phyloP scores from a whole-genome alignment of 306 rosid genomes.

The Argentina anserina region DNA sequence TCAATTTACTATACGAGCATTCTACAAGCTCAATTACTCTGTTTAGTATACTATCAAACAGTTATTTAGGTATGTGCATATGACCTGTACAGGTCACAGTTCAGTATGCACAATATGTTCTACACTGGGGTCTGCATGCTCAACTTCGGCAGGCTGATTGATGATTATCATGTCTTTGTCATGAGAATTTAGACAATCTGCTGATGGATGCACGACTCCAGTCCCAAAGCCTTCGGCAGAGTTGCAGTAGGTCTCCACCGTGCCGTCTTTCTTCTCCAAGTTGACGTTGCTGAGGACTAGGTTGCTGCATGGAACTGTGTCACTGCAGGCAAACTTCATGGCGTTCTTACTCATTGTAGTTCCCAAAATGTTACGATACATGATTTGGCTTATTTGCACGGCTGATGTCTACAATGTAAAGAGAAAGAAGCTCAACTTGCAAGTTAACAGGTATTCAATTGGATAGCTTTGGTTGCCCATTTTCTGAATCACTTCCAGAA shows the following conservation, averaged over 20 bases:
- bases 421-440: background rate
- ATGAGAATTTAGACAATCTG: conserved; percentile 75
- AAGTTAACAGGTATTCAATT: background rate
- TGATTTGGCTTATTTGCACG: conserved; percentile 63
- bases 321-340: conserved; percentile 87
- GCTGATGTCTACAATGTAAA: conserved; percentile 61
- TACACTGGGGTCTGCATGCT: conserved; percentile 22
- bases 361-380: conserved; percentile 74
- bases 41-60: conserved; percentile 31
- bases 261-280: conserved; percentile 76
- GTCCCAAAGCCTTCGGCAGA: conserved; percentile 84
- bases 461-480: background rate
- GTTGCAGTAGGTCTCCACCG: conserved; percentile 85
- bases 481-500: background rate
- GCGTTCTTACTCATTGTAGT: conserved; percentile 80
- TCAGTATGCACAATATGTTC: conserved; percentile 58
- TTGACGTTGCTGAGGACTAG: conserved; percentile 73
- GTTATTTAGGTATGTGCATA: conserved; percentile 31
- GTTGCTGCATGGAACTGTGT: conserved; percentile 73
- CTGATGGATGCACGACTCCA: conserved; percentile 84
- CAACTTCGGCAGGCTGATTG: conserved; percentile 10
- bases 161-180: conserved; percentile 33
- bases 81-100: conserved; percentile 36
- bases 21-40: conserved; percentile 29
- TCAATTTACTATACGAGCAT: conserved; percentile 28